Evolutionary conservation across 225 moss, liverwort and hornwort species (phyloP).

Genomic region (Thuidium tamariscinum): DNA sequence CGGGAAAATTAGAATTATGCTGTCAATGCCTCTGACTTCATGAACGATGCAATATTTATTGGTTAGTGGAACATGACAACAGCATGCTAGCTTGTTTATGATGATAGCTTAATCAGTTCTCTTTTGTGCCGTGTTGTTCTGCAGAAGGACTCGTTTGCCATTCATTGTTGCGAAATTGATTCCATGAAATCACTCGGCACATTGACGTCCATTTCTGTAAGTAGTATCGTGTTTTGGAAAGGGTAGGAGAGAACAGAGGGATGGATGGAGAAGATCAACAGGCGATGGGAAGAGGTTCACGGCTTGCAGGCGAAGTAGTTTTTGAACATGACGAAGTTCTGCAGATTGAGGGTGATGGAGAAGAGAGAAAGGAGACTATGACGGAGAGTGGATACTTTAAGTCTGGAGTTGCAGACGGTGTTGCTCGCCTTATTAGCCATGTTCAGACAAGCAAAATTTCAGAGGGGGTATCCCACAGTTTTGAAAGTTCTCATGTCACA

Average conservation of each 20-base stretch:
- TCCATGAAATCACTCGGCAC: not conserved
- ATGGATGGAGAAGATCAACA: constrained; percentile 5
- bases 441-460: not conserved
- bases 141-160: not conserved
- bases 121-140: not conserved
- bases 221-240: not conserved
- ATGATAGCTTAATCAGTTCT: not conserved
- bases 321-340: not conserved
- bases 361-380: not conserved
- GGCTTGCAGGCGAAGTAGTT: not conserved
- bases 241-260: not conserved
- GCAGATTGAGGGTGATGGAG: not conserved
- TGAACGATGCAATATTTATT: not conserved
- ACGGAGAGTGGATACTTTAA: not conserved
- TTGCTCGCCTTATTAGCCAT: not conserved
- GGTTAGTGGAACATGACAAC: not conserved
- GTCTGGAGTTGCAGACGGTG: not conserved
- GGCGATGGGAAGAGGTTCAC: not conserved
- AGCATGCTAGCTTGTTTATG: not conserved
- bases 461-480: not conserved
- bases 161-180: not conserved
- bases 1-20: not conserved
- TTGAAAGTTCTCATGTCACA: not conserved
- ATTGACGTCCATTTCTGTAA: not conserved
- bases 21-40: not conserved